Evolutionary conservation across 75 land plant species (phyloP).

Genomic region (Pinus taeda): DNA sequence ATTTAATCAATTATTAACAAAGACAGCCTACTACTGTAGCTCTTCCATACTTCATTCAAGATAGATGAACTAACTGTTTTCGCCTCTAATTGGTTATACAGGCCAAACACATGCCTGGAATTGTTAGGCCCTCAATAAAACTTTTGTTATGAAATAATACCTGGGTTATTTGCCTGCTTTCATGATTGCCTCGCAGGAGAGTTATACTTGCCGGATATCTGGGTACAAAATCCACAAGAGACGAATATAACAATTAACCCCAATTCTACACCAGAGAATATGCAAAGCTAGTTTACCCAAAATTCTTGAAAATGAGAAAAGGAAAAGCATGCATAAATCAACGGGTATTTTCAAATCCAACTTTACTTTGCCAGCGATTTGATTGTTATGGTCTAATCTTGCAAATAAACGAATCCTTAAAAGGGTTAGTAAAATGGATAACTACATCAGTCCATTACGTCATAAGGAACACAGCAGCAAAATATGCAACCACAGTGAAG

Average conservation of each 20-base stretch:
- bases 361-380: not conserved
- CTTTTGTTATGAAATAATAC: conserved; percentile 24
- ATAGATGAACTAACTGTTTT: no score
- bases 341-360: not conserved
- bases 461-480: not conserved
- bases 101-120: not conserved
- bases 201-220: conserved; percentile 99
- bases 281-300: not conserved
- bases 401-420: not conserved
- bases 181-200: conserved; percentile 96
- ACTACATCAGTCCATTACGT: no score
- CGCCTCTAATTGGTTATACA: not conserved
- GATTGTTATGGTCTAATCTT: not conserved
- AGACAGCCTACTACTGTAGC: no score
- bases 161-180: conserved; percentile 98
- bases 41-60: no score
- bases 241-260: not conserved
- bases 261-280: conserved; percentile 2
- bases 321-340: not conserved
- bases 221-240: conserved; percentile 2
- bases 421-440: not conserved
- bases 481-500: not conserved
- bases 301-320: not conserved
- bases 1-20: no score
- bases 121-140: not conserved